Evolutionary conservation across 1,284 basidiomycete species (phyloP).

Genomic region (Flammula alnicola): DNA sequence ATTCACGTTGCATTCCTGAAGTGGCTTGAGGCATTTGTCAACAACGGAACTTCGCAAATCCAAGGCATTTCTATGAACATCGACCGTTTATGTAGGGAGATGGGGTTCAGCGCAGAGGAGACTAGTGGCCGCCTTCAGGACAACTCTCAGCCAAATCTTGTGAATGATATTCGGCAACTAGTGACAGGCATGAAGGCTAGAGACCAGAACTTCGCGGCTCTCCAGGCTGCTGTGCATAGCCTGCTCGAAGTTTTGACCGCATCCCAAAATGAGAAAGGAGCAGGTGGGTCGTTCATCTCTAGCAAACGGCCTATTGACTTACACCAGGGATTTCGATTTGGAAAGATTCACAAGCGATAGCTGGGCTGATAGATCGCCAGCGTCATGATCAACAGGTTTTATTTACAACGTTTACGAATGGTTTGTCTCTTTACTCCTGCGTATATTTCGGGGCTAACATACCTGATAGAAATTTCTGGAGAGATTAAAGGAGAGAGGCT

Average conservation of each 20-base stretch:
- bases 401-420: slow-evolving; percentile 64
- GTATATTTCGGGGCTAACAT: neutral
- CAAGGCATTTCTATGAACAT: slow-evolving; percentile 64
- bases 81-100: slow-evolving; percentile 59
- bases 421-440: slow-evolving; percentile 40
- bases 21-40: slow-evolving; percentile 86
- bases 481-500: slow-evolving; percentile 86
- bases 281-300: slow-evolving; percentile 17
- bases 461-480: slow-evolving; percentile 65
- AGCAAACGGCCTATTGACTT: neutral
- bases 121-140: slow-evolving; percentile 10
- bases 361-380: slow-evolving; percentile 67
- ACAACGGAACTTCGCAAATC: slow-evolving; percentile 72
- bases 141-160: slow-evolving; percentile 28
- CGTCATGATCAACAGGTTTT: slow-evolving; percentile 71
- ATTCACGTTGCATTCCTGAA: slow-evolving; percentile 37
- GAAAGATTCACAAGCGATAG: slow-evolving; percentile 54
- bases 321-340: neutral
- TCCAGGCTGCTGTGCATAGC: slow-evolving; percentile 53
- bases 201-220: slow-evolving; percentile 44
- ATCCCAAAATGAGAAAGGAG: slow-evolving; percentile 25
- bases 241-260: slow-evolving; percentile 47
- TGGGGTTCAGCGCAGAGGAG: slow-evolving; percentile 37
- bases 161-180: slow-evolving; percentile 49
- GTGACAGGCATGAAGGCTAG: slow-evolving; percentile 43